Evolutionary conservation across 2,329 filamentous ascomycete genomes (phyloP).

Genomic region (Apiospora koreana): DNA sequence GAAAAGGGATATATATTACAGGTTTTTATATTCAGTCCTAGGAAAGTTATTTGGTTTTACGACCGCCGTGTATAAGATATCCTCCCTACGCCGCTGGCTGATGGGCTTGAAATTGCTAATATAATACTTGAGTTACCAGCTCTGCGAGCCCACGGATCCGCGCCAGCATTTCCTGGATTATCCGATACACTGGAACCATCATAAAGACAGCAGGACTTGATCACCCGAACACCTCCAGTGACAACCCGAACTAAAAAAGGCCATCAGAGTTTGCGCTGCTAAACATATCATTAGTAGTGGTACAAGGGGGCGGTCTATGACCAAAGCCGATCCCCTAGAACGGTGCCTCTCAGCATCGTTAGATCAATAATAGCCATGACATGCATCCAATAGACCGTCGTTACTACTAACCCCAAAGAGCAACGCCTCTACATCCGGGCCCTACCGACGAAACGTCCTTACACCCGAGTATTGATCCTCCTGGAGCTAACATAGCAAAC

Average conservation of each 20-base stretch:
- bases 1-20: not conserved
- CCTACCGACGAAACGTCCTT: conserved; percentile 1
- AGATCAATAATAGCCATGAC: not conserved
- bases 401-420: not conserved
- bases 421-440: not conserved
- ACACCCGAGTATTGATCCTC: conserved; percentile 2
- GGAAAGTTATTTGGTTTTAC: not conserved
- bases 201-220: not conserved
- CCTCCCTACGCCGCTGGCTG: not conserved
- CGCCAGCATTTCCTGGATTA: not conserved
- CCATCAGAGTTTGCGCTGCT: not conserved
- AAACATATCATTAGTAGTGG: not conserved
- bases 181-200: not conserved
- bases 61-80: not conserved
- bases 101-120: not conserved
- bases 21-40: not conserved
- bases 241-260: not conserved
- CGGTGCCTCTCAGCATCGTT: not conserved
- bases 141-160: not conserved
- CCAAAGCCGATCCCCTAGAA: not conserved
- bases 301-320: not conserved
- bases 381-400: not conserved
- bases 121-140: not conserved
- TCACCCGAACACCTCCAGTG: not conserved
- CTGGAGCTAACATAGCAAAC: not conserved